A percentile compares a stretch with the other conserved stretches of the same genome.
Conservation (phyloP, 371 early-diverging fungal species). For the Blyttiomyces sp. region DNA sequence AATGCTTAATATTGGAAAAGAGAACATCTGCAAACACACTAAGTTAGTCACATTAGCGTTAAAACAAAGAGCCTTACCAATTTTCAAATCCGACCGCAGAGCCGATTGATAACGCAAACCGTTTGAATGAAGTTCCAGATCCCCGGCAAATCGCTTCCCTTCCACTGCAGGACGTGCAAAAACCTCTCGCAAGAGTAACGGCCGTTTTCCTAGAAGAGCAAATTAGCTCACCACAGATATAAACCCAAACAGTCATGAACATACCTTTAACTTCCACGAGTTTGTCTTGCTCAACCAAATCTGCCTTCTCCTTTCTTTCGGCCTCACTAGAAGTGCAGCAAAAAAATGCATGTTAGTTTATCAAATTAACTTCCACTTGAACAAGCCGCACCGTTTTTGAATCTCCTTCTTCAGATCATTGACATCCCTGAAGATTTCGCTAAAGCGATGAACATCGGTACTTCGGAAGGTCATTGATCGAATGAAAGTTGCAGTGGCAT, state of each 20-base stretch:
- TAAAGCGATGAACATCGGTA: conserved; percentile 78
- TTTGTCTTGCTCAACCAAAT: conserved; percentile 92
- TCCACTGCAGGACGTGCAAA: conserved; percentile 75
- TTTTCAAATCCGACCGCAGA: conserved; percentile 75
- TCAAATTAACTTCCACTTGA: neutral
- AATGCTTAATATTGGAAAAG: conserved; percentile 96
- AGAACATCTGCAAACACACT: conserved; percentile 66
- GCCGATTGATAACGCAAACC: conserved; percentile 87
- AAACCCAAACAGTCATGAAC: conserved; percentile 5
- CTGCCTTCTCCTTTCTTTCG: conserved; percentile 91
- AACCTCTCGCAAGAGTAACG: conserved; percentile 79
- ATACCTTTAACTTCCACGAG: conserved; percentile 72
- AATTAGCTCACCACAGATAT: conserved; percentile 2
- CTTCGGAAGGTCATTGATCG: conserved; percentile 88
- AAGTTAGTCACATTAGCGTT: conserved; percentile 1
- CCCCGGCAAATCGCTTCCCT: conserved; percentile 88
- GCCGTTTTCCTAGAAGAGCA: no score
- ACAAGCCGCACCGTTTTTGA: conserved; percentile 31
- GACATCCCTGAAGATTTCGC: conserved; percentile 79
- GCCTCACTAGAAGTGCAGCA: conserved; percentile 72
- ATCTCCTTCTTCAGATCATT: conserved; percentile 84
- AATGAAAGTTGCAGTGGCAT: conserved; percentile 85
- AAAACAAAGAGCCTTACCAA: conserved; percentile 49
- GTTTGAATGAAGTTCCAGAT: conserved; percentile 91
- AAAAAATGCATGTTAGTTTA: no score